These are phyloP conservation scores for Pseudopyrenochaeta lycopersici DNA, from an alignment of 2,329 filamentous ascomycete species.

Conservation along the genomic window DNA sequence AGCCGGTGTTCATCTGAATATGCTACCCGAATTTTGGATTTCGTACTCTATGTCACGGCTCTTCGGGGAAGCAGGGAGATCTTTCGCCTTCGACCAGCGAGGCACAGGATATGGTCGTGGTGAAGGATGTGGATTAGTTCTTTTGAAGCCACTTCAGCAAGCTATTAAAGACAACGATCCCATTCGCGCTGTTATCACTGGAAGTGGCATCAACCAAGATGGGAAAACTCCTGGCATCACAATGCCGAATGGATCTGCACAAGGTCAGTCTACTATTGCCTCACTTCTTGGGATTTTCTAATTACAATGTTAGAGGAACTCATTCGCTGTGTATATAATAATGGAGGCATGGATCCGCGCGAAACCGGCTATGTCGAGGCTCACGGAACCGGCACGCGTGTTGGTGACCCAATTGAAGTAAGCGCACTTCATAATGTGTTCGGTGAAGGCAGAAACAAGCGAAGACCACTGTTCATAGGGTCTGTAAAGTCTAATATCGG, in stretches of 20 bases:
- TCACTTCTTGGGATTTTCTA: background rate
- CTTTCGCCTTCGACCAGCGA: slow-evolving; percentile 56
- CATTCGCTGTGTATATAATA: slow-evolving; percentile 30
- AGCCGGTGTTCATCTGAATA: slow-evolving; percentile 26
- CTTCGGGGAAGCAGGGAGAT: slow-evolving; percentile 40
- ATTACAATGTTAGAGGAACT: slow-evolving; percentile 16
- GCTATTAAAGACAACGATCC: slow-evolving; percentile 67
- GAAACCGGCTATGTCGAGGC: slow-evolving; percentile 42
- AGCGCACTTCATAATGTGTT: slow-evolving; percentile 33
- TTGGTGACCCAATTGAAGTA: slow-evolving; percentile 47
- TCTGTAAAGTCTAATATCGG: slow-evolving; percentile 46
- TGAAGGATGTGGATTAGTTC: slow-evolving; percentile 68
- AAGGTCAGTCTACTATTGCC: slow-evolving; percentile 28
- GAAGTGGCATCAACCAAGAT: slow-evolving; percentile 58
- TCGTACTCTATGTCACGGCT: slow-evolving; percentile 32
- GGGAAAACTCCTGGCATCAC: slow-evolving; percentile 67
- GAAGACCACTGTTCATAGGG: slow-evolving; percentile 35
- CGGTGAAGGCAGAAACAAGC: slow-evolving; percentile 22
- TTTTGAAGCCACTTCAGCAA: slow-evolving; percentile 67
- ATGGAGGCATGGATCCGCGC: slow-evolving; percentile 30
- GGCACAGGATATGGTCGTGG: slow-evolving; percentile 71
- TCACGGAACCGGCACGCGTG: slow-evolving; percentile 65
- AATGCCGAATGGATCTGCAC: slow-evolving; percentile 64
- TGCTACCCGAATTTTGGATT: slow-evolving; percentile 37
- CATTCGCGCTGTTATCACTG: slow-evolving; percentile 55